These are phyloP conservation scores for Neopestalotiopsis sp. DNA, from an alignment of 2,329 filamentous ascomycete genomes.

Conservation along the genomic window DNA sequence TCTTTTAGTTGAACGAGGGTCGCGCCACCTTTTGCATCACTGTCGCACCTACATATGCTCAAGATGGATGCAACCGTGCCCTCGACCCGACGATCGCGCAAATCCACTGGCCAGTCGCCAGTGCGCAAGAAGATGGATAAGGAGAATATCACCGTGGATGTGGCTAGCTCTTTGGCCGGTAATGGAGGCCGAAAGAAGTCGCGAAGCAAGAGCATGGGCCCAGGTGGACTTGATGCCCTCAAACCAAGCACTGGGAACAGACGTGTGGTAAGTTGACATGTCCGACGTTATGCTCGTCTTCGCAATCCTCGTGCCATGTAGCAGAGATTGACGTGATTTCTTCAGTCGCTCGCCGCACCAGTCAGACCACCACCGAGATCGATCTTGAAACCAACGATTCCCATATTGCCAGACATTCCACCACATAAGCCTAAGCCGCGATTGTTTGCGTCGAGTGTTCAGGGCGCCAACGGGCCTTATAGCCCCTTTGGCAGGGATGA, in stretches of 20 bases:
- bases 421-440: conserved; percentile 67
- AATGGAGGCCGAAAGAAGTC: conserved; percentile 66
- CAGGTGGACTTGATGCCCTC: conserved; percentile 84
- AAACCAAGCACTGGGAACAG: conserved; percentile 78
- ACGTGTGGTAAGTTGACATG: conserved; percentile 66
- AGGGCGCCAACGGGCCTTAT: conserved; percentile 44
- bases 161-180: conserved; percentile 58
- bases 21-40: neutral
- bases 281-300: neutral
- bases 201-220: conserved; percentile 94
- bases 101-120: conserved; percentile 70
- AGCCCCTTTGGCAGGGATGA: conserved; percentile 50
- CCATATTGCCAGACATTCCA: conserved; percentile 69
- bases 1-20: neutral
- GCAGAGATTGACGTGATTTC: neutral
- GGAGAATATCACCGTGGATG: conserved; percentile 77
- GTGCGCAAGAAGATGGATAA: conserved; percentile 66
- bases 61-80: conserved; percentile 55
- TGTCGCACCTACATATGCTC: neutral
- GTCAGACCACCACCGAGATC: conserved; percentile 62
- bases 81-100: conserved; percentile 64
- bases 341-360: conserved; percentile 60
- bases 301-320: neutral
- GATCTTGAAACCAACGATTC: conserved; percentile 82
- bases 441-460: conserved; percentile 46